Evolutionary conservation across 345 rosid species (phyloP), one percentile per base, ranked within the genome.

Genomic region (Moricandia moricandioides): DNA sequence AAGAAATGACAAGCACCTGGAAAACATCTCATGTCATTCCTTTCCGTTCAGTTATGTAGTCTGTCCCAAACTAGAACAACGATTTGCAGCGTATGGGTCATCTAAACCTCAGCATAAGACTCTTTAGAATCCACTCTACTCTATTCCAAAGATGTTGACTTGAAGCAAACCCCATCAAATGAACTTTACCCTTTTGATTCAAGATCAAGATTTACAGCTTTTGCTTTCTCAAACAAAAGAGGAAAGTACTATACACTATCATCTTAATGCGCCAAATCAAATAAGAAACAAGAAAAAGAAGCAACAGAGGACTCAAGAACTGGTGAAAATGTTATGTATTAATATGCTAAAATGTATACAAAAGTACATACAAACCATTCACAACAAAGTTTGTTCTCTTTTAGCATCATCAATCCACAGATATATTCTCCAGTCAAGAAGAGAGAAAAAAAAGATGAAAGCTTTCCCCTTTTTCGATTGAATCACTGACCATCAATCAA

Each of bases 401-500:
- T 37, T 9, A 37, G 43, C 43, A 3, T 37, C 43, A 37, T 2
- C 24, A 21, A 21, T 21, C 24, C 24, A 21, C 24, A 21, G 24
- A 21, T 2, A 21, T 2, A 21, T 21, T 21, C 24, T 21, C 24
- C 24, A 8, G 40, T 35, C 40, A 35, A 35, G 45, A 39, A 39
- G 45, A 39, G 45, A 39, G 7, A 29, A 74, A 30, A 30, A 71
- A 52, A 58, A 40, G 65, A 18, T 18, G 21, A 72, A 65, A 27
- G 6, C 4, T 43, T 70, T 72, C 78, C 79, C 83, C 73, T 76
- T 18, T 18, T 37, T 1, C 21, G 9, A 37, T 5, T 24, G 8
- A 30, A 52, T 76, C 78, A 73, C 7, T 70, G 78, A 12, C 49
- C 49, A 70, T 85, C 92, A 71, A 86, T 72, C 34, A 70, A 82